Base-by-base conservation (phyloP, 805 yeast genomes). In the Debaryomyces tyrocola region DNA sequence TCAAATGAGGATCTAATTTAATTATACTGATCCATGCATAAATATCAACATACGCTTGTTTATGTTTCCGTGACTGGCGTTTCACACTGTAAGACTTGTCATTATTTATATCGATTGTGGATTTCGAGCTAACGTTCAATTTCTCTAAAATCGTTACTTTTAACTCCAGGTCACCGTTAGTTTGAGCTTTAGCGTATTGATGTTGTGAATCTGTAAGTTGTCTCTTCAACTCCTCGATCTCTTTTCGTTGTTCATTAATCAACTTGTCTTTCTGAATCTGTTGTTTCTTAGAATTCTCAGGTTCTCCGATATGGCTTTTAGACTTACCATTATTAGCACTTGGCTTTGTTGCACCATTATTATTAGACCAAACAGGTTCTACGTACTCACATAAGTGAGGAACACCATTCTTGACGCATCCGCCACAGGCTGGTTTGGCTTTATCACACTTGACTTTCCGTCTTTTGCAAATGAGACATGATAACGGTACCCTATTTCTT, bases 401-500 rank as follows among this genome's bases (percentile, higher is more conserved):
- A 21, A 70, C 77, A 11, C 70, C 70, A 48, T 73, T 68, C 45
- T 60, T 61, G 10, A 66, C 59, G 54, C 78, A 73, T 6, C 75
- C 75, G 2, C 70, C 62, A 52, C 78, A 73, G 5, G 68, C 58
- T 2, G 78, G 78, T 41, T 61, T 58, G 17, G 48, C 64, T 44
- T 69, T 70, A 50, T 73, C 78, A 56, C 78, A 73, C 47, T 68
- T 70, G 53, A 73, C 78, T 53, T 72, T 72, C 11, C 78, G 50
- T 38, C 63, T 62, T 47, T 71, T 63, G 51, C 78, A 73, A 43
- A 66, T 66, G 37, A 68, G 56, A 48, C 78, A 73, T 27, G 74
- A 58, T 12, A 71, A 54, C 2, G 78, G 77, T 1, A 67, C 74
- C 21, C 77, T 55, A 38, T 63, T 62, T 37, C 77, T 56, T 43